Percentiles rank a stretch among this genome's conserved stretches.
phyloP scores from a whole-genome alignment of 352 stramenopile species.

The Pythium rhizo-oryzae region DNA sequence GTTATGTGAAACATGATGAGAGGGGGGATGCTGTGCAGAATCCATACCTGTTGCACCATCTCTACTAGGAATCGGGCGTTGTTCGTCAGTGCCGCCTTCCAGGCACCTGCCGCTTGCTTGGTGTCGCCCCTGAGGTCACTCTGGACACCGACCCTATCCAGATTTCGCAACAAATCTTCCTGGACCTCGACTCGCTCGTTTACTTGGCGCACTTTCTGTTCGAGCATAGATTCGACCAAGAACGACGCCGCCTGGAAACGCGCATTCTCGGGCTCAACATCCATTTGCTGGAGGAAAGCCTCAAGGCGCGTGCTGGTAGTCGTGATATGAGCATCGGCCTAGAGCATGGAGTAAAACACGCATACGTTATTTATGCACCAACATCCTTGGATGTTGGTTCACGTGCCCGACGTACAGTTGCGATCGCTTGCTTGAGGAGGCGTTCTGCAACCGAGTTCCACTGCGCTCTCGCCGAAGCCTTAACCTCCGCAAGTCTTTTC shows the following conservation, averaged over 20 bases:
- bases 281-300: conserved; percentile 44
- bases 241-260: conserved; percentile 65
- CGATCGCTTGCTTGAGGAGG: conserved; percentile 14
- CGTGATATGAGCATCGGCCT: conserved; percentile 61
- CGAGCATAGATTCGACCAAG: conserved; percentile 55
- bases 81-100: conserved; percentile 8
- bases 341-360: not conserved
- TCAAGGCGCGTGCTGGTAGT: conserved; percentile 45
- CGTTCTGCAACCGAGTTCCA: conserved; percentile 7
- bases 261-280: conserved; percentile 40
- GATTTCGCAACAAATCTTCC: conserved; percentile 28
- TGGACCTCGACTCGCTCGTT: conserved; percentile 45
- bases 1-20: not conserved
- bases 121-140: not conserved
- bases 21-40: not conserved
- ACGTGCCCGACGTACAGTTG: not conserved
- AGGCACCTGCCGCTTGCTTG: not conserved
- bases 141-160: not conserved
- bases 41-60: conserved; percentile 63
- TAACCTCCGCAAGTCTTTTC: not conserved
- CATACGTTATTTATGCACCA: not conserved
- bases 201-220: conserved; percentile 60
- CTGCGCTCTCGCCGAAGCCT: conserved; percentile 2
- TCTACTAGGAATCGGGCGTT: conserved; percentile 51
- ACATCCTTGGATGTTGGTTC: not conserved